phyloP scores from a whole-genome alignment of 768 basidiomycete genomes.

The Trametes gibbosa region DNA sequence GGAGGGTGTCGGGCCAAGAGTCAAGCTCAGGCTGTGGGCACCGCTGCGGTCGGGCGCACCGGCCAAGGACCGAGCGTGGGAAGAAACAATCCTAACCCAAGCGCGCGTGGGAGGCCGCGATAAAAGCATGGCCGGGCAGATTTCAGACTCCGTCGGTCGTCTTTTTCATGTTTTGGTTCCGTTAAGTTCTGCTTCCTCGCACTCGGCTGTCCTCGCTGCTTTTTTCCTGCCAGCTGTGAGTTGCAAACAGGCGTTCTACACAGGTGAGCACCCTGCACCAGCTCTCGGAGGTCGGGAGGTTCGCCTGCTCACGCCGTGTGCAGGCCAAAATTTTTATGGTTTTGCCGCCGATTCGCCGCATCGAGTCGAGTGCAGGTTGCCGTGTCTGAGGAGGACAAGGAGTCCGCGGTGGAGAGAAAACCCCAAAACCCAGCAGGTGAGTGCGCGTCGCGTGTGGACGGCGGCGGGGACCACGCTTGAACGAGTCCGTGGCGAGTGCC shows the following conservation, averaged over 20 bases:
- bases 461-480: not conserved
- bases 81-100: slow-evolving; percentile 16
- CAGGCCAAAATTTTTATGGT: slow-evolving; percentile 26
- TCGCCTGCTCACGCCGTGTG: not conserved
- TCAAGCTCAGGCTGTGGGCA: not conserved
- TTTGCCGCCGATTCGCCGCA: slow-evolving; percentile 28
- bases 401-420: slow-evolving; percentile 22
- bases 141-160: slow-evolving; percentile 14
- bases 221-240: slow-evolving; percentile 16
- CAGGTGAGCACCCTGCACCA: not conserved
- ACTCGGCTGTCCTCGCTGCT: slow-evolving; percentile 19
- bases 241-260: slow-evolving; percentile 14
- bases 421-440: slow-evolving; percentile 20
- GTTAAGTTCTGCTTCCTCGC: slow-evolving; percentile 18
- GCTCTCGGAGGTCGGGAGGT: not conserved
- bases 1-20: not conserved
- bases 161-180: slow-evolving; percentile 22
- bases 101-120: slow-evolving; percentile 7
- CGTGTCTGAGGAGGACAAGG: slow-evolving; percentile 22
- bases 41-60: slow-evolving; percentile 9
- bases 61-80: slow-evolving; percentile 13
- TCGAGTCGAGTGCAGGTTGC: slow-evolving; percentile 24
- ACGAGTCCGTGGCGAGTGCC: slow-evolving; percentile 1
- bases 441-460: not conserved
- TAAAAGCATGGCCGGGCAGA: slow-evolving; percentile 7